Evolutionary conservation across 2,329 filamentous ascomycete genomes (phyloP).

Genomic region (Cladorrhinum sp.): DNA sequence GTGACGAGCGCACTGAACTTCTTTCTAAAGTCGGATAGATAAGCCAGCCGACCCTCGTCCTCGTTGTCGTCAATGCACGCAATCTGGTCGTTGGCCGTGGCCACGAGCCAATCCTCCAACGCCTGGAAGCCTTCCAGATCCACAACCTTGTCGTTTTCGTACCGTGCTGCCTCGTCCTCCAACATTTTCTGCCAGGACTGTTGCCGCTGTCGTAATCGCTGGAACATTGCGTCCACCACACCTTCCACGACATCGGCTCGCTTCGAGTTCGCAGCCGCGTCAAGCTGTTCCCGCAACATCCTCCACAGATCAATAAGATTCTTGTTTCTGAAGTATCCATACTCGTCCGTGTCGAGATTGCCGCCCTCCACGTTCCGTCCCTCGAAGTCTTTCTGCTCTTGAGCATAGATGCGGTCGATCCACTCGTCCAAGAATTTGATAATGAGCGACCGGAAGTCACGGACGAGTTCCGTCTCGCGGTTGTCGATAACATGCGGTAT

Average conservation of each 20-base stretch:
- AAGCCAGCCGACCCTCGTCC: conserved; percentile 70
- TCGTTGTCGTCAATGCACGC: conserved; percentile 94
- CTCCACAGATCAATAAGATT: conserved; percentile 94
- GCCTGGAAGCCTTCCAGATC: conserved; percentile 70
- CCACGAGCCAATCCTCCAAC: conserved; percentile 92
- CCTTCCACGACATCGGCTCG: conserved; percentile 90
- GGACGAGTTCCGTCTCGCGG: conserved; percentile 82
- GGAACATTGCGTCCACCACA: conserved; percentile 93
- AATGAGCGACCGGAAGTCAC: conserved; percentile 92
- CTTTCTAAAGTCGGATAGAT: conserved; percentile 80
- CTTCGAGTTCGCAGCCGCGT: conserved; percentile 78
- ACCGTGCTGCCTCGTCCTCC: conserved; percentile 77
- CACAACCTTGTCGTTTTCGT: conserved; percentile 54
- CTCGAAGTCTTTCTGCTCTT: conserved; percentile 77
- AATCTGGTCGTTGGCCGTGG: conserved; percentile 97
- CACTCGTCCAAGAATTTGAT: conserved; percentile 95
- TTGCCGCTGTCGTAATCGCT: conserved; percentile 78
- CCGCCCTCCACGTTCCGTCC: conserved; percentile 69
- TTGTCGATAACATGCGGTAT: conserved; percentile 85
- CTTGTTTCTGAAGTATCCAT: conserved; percentile 87
- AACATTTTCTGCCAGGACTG: conserved; percentile 83
- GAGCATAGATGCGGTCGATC: conserved; percentile 87
- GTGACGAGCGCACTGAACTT: conserved; percentile 81
- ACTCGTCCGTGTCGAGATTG: conserved; percentile 81
- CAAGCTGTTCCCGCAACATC: conserved; percentile 91